These are phyloP conservation scores for Vitis hybrid DNA, from an alignment of 177 flowering plant species.

Conservation along the genomic window DNA sequence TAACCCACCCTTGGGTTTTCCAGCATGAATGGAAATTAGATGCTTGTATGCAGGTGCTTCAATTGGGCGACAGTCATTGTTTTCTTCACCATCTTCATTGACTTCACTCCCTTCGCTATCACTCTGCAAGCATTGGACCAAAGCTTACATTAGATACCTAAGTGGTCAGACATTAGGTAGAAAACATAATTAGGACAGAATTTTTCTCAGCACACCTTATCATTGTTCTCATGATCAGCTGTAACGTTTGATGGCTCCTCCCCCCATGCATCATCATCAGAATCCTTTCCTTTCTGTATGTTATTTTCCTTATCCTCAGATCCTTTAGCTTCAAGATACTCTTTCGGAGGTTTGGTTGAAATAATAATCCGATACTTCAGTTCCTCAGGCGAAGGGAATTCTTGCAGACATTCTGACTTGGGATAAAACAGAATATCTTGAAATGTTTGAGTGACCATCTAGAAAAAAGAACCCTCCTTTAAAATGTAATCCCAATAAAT, in stretches of 20 bases:
- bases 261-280: constrained; percentile 37
- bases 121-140: constrained; percentile 21
- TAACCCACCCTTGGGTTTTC: constrained; percentile 52
- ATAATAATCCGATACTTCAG: constrained; percentile 46
- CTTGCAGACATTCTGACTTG: constrained; percentile 28
- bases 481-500: neutral
- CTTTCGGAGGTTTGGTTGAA: constrained; percentile 67
- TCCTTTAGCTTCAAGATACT: constrained; percentile 33
- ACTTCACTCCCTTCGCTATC: constrained; percentile 23
- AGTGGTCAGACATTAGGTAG: neutral
- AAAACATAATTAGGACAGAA: neutral
- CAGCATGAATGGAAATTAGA: constrained; percentile 56
- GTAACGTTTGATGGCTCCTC: constrained; percentile 27
- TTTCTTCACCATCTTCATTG: constrained; percentile 18
- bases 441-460: constrained; percentile 54
- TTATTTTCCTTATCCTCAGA: constrained; percentile 16
- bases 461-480: neutral
- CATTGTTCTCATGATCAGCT: constrained; percentile 20
- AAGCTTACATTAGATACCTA: neutral
- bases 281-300: constrained; percentile 25
- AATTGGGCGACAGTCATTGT: constrained; percentile 4
- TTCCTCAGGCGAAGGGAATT: constrained; percentile 57
- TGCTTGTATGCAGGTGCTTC: constrained; percentile 33
- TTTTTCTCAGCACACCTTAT: constrained; percentile 19
- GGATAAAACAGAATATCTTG: constrained; percentile 47